Percentiles rank a stretch among this genome's conserved stretches.
These are phyloP conservation scores for Mycena chlorophos DNA, from an alignment of 768 basidiomycete species.

Conservation along the genomic window DNA sequence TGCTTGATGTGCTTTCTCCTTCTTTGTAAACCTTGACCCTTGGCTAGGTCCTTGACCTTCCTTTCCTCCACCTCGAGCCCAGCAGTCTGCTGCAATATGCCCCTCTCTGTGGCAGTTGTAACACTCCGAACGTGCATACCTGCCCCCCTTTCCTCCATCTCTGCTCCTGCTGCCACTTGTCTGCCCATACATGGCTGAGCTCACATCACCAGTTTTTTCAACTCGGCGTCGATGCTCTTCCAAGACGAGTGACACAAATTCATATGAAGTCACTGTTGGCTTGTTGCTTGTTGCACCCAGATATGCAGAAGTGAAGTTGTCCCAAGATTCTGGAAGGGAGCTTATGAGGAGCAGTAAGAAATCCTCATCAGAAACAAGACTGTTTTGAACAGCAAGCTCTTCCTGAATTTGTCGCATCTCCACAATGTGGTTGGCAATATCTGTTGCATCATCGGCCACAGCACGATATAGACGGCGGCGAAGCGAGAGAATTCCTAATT, in stretches of 20 bases:
- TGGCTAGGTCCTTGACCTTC: not conserved
- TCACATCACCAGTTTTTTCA: not conserved
- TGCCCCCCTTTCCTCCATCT: not conserved
- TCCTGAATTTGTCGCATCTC: slow-evolving; percentile 8
- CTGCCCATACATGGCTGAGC: not conserved
- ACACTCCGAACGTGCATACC: not conserved
- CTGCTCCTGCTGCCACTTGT: not conserved
- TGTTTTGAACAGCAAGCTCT: slow-evolving; percentile 3
- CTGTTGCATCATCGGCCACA: slow-evolving; percentile 12
- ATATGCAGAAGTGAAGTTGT: slow-evolving; percentile 1
- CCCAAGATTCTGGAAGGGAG: slow-evolving; percentile 11
- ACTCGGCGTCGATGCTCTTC: not conserved
- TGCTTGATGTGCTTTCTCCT: not conserved
- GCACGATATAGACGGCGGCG: slow-evolving; percentile 15
- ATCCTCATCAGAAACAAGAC: slow-evolving; percentile 8
- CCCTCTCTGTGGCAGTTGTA: not conserved
- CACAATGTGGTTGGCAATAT: slow-evolving; percentile 6
- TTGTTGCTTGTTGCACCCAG: not conserved
- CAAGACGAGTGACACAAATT: not conserved
- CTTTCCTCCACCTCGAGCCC: not conserved
- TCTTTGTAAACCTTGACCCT: not conserved
- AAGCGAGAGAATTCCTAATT: slow-evolving; percentile 7
- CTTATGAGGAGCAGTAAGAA: slow-evolving; percentile 11
- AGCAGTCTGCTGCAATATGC: not conserved
- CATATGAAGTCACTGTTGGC: not conserved